Conservation (phyloP, 1,139 yeast genomes). For the Casaregolazyma lundiana region DNA sequence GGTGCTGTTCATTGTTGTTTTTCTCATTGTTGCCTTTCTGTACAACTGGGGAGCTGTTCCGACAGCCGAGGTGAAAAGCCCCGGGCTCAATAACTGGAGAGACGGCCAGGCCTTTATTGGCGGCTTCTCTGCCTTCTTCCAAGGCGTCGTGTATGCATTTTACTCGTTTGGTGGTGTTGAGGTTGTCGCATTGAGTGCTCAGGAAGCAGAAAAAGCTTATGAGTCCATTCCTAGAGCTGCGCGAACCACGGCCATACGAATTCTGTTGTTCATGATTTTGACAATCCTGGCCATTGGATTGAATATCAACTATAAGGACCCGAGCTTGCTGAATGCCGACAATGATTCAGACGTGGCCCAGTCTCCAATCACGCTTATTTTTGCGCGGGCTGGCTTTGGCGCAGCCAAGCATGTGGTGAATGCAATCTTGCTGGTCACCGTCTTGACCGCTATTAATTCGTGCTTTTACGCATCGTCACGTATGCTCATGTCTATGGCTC, state of each 20-base stretch:
- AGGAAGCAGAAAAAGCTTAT: slow-evolving; percentile 46
- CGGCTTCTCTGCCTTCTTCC: slow-evolving; percentile 18
- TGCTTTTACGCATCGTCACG: slow-evolving; percentile 54
- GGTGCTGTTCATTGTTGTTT: slow-evolving; percentile 43
- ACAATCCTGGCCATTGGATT: slow-evolving; percentile 46
- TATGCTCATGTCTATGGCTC: slow-evolving; percentile 51
- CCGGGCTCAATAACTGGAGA: slow-evolving; percentile 17
- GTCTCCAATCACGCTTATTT: slow-evolving; percentile 59
- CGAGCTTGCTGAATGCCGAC: slow-evolving; percentile 38
- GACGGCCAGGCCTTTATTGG: slow-evolving; percentile 19
- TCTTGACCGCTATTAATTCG: slow-evolving; percentile 52
- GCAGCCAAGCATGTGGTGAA: slow-evolving; percentile 37
- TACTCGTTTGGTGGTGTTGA: slow-evolving; percentile 26
- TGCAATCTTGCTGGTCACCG: slow-evolving; percentile 49
- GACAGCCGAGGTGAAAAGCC: slow-evolving; percentile 16
- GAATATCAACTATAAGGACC: slow-evolving; percentile 43
- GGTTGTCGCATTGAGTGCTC: slow-evolving; percentile 47
- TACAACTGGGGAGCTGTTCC: slow-evolving; percentile 46
- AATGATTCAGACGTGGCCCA: slow-evolving; percentile 34
- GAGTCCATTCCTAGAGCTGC: slow-evolving; percentile 36
- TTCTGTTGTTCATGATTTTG: slow-evolving; percentile 37
- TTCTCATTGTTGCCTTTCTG: slow-evolving; percentile 44
- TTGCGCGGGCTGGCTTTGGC: slow-evolving; percentile 50
- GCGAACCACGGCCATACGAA: slow-evolving; percentile 37
- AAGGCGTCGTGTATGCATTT: slow-evolving; percentile 15